A percentile compares a stretch with the other conserved stretches of the same genome.
Evolutionary conservation across 768 basidiomycete species (phyloP).

Genomic region (Russula vinacea): DNA sequence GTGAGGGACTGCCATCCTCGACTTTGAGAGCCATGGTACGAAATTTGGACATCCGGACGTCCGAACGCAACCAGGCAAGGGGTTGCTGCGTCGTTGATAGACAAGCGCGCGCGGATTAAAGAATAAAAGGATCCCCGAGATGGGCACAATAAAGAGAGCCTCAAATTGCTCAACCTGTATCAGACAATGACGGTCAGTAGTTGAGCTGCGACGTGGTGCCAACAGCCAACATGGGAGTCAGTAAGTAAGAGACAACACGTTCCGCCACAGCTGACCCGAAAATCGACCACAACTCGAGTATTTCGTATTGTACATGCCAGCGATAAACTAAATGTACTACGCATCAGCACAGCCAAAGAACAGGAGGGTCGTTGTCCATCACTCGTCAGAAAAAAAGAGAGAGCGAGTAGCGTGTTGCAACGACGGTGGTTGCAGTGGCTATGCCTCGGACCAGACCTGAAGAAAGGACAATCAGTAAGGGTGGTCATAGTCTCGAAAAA

Average conservation of each 20-base stretch:
- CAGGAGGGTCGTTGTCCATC: neutral
- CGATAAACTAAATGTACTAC: slow-evolving; percentile 19
- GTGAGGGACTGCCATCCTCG: slow-evolving; percentile 14
- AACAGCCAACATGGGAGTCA: slow-evolving; percentile 22
- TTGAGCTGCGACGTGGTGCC: slow-evolving; percentile 9
- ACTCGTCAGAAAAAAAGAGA: neutral
- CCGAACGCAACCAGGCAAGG: slow-evolving; percentile 17
- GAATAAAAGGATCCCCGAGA: neutral
- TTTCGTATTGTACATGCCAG: slow-evolving; percentile 20
- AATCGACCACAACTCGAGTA: slow-evolving; percentile 3
- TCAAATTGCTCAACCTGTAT: slow-evolving; percentile 25
- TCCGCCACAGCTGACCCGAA: neutral
- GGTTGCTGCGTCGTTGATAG: slow-evolving; percentile 3
- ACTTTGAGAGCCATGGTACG: slow-evolving; percentile 26
- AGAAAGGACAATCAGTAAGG: slow-evolving; percentile 5
- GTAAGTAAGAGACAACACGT: neutral
- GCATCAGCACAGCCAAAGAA: neutral
- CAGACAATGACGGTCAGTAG: slow-evolving; percentile 24
- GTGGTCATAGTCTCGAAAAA: neutral
- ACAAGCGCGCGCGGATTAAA: slow-evolving; percentile 18
- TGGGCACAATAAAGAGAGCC: slow-evolving; percentile 14
- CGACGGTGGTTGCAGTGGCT: neutral
- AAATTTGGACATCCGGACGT: slow-evolving; percentile 25
- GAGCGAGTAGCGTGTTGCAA: slow-evolving; percentile 11
- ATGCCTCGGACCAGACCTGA: neutral